Conservation (phyloP, 148 eudicot genomes). For the Simmondsia chinensis region DNA sequence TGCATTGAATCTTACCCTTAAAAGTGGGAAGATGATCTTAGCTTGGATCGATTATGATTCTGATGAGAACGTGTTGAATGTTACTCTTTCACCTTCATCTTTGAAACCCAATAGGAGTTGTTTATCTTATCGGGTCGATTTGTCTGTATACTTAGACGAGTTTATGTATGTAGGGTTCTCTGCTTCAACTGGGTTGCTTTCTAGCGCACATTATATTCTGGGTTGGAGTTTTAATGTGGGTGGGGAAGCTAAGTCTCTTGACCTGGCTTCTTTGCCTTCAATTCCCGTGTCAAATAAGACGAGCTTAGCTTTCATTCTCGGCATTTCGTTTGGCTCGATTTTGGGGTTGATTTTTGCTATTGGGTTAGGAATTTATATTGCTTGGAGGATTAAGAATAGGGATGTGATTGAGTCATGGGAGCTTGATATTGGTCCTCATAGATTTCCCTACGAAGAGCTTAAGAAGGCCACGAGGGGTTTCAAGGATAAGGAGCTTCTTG, state of each 20-base stretch:
- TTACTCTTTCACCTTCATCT: conserved; percentile 10
- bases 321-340: not conserved
- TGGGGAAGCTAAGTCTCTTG: conserved; percentile 14
- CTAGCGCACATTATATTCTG: conserved; percentile 20
- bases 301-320: not conserved
- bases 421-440: conserved; percentile 26
- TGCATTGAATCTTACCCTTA: conserved; percentile 9
- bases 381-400: conserved; percentile 10
- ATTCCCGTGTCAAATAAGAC: not conserved
- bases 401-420: conserved; percentile 47
- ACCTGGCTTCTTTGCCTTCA: conserved; percentile 10
- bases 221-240: conserved; percentile 34
- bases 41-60: conserved; percentile 34
- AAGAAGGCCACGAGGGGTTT: conserved; percentile 18
- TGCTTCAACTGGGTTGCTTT: conserved; percentile 19
- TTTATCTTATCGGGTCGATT: conserved; percentile 15
- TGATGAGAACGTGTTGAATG: conserved; percentile 1
- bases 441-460: conserved; percentile 15
- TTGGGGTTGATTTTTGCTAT: not conserved
- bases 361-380: conserved; percentile 4
- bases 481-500: conserved; percentile 10
- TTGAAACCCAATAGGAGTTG: conserved; percentile 15
- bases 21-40: conserved; percentile 8
- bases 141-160: conserved; percentile 7
- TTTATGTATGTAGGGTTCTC: conserved; percentile 30